Base-by-base conservation (phyloP, 805 yeast species). In the Candida chilensis region DNA sequence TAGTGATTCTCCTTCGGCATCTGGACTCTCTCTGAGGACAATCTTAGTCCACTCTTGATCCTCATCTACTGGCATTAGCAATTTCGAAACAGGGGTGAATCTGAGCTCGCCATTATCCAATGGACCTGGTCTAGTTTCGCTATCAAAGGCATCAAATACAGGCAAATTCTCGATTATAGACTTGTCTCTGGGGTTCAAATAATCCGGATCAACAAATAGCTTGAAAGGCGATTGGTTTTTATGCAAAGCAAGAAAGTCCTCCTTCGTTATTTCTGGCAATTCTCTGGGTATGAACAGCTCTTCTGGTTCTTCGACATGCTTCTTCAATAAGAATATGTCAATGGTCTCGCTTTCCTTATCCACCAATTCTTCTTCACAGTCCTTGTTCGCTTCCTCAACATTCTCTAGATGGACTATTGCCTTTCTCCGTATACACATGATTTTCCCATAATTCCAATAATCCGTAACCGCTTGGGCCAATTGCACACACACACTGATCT, bases 401-500 rank as follows among this genome's bases (percentile, higher is more conserved):
- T 24, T 16, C 24, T 19, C 27, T 16, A 16, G 17, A 26, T 10
- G 20, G 13, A 27, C 31, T 14, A 75, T 64, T 3, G 69, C 64
- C 39, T 60, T 68, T 30, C 70, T 52, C 35, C 67, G 72, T 10
- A 85, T 57, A 44, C 94, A 78, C 14, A 68, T 70, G 5, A 49
- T 55, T 45, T 74, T 76, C 0, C 96, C 96, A 40, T 68, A 72
- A 1, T 45, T 60, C 94, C 95, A 85, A 48, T 76, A 86, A 37
- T 84, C 94, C 45, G 60, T 54, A 2, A 90, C 70, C 0, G 87
- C 81, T 35, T 74, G 78, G 0, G 96, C 81, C 19, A 88, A 57
- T 27, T 66, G 61, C 8, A 73, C 67, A 47, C 92, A 81, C 32
- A 79, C 70, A 1, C 86, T 83, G 35, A 74, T 58, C 47, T 80